These are phyloP conservation scores for Chrysopogon serrulatus DNA, from an alignment of 176 grass and related monocot genomes.

Conservation along the genomic window DNA sequence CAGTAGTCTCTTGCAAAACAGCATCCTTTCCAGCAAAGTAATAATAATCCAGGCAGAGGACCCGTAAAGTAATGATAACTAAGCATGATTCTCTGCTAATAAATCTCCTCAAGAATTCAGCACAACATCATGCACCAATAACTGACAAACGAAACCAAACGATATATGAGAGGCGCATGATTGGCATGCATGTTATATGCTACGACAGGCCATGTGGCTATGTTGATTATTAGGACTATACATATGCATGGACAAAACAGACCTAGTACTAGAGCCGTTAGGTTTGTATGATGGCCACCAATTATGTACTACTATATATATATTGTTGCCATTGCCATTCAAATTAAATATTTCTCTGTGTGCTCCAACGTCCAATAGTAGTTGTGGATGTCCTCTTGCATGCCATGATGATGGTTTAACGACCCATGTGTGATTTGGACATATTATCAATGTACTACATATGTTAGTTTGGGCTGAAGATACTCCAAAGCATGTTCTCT, in stretches of 20 bases:
- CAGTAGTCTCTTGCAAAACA: not conserved
- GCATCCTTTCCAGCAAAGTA: not conserved
- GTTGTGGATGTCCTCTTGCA: not conserved
- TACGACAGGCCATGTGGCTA: slow-evolving; percentile 34
- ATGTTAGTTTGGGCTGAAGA: not conserved
- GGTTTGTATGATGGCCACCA: not conserved
- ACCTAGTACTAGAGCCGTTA: not conserved
- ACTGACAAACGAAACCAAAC: slow-evolving; percentile 22
- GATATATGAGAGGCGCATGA: slow-evolving; percentile 15
- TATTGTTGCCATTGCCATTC: not conserved
- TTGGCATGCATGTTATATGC: slow-evolving; percentile 18
- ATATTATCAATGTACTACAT: not conserved
- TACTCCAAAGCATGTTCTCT: not conserved
- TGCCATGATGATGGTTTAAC: not conserved
- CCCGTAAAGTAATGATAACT: not conserved
- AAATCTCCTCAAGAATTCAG: slow-evolving; percentile 15
- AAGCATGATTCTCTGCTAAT: not conserved
- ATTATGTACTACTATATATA: too few species aligned
- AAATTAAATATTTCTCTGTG: not conserved
- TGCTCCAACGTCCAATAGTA: not conserved
- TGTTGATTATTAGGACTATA: slow-evolving; percentile 12
- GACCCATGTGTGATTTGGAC: not conserved
- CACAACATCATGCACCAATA: slow-evolving; percentile 9
- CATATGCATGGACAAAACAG: slow-evolving; percentile 9
- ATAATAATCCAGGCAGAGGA: not conserved